Percentiles rank a stretch among this genome's conserved stretches.
Conservation (phyloP, 129 eudicot genomes). For the Chrysanthemum makinoi region DNA sequence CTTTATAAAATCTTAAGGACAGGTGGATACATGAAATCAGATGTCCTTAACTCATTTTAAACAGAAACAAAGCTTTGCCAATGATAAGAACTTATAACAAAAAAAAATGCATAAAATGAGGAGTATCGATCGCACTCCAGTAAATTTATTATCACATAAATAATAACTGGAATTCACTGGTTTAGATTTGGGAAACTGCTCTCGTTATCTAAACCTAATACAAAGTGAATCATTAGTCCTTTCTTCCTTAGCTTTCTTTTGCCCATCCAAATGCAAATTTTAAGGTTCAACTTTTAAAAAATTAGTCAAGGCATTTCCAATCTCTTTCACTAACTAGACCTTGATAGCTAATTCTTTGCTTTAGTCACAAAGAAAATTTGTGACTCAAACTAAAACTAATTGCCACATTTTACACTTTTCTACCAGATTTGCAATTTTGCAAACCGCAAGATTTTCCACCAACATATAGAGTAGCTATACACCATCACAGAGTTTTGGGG, state of each 20-base stretch:
- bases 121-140: too few species aligned
- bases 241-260: neutral
- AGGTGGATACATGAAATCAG: too few species aligned
- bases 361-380: neutral
- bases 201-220: neutral
- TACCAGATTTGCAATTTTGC: neutral
- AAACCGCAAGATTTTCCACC: slow-evolving; percentile 3
- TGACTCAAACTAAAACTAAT: slow-evolving; percentile 7
- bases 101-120: too few species aligned
- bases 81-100: too few species aligned
- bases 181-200: neutral
- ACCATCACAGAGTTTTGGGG: slow-evolving; percentile 2
- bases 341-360: neutral
- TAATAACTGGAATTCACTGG: too few species aligned
- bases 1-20: too few species aligned
- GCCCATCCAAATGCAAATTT: neutral
- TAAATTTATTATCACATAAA: too few species aligned
- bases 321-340: neutral
- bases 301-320: neutral
- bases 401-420: neutral
- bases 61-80: too few species aligned
- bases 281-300: neutral
- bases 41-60: too few species aligned
- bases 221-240: neutral
- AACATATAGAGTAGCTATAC: slow-evolving; percentile 3